Evolutionary conservation across 805 yeast species (phyloP).

Genomic region (Nakazawaea ernobii): DNA sequence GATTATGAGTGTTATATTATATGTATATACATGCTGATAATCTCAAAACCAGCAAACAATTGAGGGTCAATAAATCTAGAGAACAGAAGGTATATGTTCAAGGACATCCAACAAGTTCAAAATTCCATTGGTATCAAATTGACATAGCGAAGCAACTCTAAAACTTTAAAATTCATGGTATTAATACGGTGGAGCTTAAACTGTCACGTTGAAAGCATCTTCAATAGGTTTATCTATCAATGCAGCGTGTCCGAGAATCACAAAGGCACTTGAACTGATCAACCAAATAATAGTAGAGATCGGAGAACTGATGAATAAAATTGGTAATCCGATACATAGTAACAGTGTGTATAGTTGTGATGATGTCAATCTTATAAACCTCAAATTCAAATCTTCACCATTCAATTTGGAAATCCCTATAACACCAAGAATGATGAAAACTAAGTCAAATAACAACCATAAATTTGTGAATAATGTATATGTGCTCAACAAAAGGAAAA

Average conservation of each 20-base stretch:
- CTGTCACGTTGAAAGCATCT: conserved; percentile 78
- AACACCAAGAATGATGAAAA: conserved; percentile 67
- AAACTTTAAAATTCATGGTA: background rate
- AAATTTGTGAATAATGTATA: conserved; percentile 86
- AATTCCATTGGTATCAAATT: no score
- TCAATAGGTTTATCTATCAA: conserved; percentile 94
- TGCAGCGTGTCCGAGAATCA: conserved; percentile 82
- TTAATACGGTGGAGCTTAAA: conserved; percentile 16
- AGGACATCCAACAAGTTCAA: no score
- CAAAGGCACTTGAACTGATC: conserved; percentile 74
- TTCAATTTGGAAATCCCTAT: conserved; percentile 71
- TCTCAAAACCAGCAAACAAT: no score
- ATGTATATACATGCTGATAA: no score
- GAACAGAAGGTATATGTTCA: no score
- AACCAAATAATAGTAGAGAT: conserved; percentile 88
- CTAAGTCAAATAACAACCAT: conserved; percentile 76
- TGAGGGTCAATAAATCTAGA: no score
- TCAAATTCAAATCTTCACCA: conserved; percentile 76
- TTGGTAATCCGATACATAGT: conserved; percentile 52
- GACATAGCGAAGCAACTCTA: no score
- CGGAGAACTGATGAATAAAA: conserved; percentile 30
- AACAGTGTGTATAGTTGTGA: conserved; percentile 82
- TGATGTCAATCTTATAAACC: conserved; percentile 64
- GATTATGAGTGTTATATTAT: no score
- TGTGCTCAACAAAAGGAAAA: conserved; percentile 63